These are phyloP conservation scores for Pythium oligandrum DNA, from an alignment of 352 stramenopile genomes.

Conservation along the genomic window DNA sequence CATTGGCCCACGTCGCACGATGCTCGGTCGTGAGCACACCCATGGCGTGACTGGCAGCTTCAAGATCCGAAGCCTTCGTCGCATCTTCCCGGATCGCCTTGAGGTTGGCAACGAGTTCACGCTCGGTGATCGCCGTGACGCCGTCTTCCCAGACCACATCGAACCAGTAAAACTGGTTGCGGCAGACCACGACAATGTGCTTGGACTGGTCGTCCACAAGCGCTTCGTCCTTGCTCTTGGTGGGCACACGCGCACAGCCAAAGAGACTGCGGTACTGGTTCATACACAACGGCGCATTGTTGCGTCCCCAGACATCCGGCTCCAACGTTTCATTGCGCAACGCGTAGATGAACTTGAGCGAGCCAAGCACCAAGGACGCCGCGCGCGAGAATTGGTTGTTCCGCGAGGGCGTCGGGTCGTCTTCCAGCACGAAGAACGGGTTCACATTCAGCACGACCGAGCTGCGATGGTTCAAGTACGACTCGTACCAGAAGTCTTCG, in stretches of 20 bases:
- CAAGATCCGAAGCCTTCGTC: conserved; percentile 45
- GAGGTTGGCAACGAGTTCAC: conserved; percentile 90
- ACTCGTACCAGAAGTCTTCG: conserved; percentile 95
- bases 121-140: conserved; percentile 85
- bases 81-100: conserved; percentile 87
- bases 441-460: conserved; percentile 96
- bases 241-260: conserved; percentile 82
- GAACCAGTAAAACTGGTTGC: conserved; percentile 96
- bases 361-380: conserved; percentile 86
- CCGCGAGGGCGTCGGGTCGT: conserved; percentile 79
- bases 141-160: conserved; percentile 86
- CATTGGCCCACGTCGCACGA: conserved; percentile 87
- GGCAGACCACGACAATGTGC: conserved; percentile 92
- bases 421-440: conserved; percentile 94
- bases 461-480: conserved; percentile 91
- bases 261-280: conserved; percentile 94
- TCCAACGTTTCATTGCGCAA: conserved; percentile 88
- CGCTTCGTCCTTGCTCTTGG: conserved; percentile 62
- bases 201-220: conserved; percentile 78
- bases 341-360: conserved; percentile 90
- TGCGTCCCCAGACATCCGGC: conserved; percentile 84
- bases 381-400: conserved; percentile 90
- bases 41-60: conserved; percentile 61
- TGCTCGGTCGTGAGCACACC: conserved; percentile 92
- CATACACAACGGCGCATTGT: conserved; percentile 91